Evolutionary conservation across 371 early-diverging fungal species (phyloP), one percentile per base, ranked within the genome.

Genomic region (Coemansia sp.): DNA sequence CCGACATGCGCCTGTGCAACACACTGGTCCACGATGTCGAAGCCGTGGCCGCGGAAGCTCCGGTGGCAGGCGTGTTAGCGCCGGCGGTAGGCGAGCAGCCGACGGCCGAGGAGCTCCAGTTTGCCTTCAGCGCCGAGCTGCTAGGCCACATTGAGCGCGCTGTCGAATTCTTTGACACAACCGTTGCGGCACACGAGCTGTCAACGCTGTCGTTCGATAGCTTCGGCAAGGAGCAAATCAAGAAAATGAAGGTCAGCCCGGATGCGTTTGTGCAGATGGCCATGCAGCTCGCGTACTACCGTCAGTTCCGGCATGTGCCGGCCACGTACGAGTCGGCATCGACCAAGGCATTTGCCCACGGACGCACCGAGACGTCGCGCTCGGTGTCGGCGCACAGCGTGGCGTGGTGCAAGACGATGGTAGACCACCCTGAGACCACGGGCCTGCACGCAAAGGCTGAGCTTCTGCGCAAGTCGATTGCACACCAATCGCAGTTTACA

Each of bases 211-310:
- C 81, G 57, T 90, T 85, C 65, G 77, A 81, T 45, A 69, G 78
- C 36, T 90, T 85, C 66, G 90, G 90, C 53, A 90, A 90, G 69
- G 83, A 85, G 60, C 84, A 83, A 69, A 86, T 89, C 72, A 89
- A 88, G 50, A 80, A 81, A 57, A 81, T 84, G 82, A 81, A 84
- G 61, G 82, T 89, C 80, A 86, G 86, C 66, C 90, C 90, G 1
- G 90, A 90, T 72, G 87, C 87, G 5, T 90, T 86, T 80, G 87
- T 88, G 35, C 89, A 90, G 78, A 93, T 95, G 92, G 92, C 94
- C 9, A 87, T 92, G 70, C 95, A 95, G 82, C 88, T 93, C 39
- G 94, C 94, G 39, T 94, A 92, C 80, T 94, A 89, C 81, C 90
- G 90, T 56, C 81, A 89, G 61, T 86, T 88, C 71, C 91, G 93